These are phyloP conservation scores for Chernovozyma sophiae-reginae DNA, from an alignment of 1,139 yeast genomes.

Conservation along the genomic window DNA sequence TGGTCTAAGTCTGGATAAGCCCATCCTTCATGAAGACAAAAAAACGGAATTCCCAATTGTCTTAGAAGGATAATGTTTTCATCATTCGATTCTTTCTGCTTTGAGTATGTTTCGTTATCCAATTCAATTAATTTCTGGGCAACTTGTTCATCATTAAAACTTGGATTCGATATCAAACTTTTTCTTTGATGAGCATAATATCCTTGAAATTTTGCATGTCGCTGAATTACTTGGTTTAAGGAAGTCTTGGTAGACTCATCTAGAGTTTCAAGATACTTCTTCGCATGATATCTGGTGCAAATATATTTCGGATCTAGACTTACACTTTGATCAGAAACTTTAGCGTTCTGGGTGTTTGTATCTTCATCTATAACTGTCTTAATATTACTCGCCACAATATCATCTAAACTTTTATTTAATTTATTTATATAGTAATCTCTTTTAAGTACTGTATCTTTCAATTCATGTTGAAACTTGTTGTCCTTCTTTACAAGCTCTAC, in stretches of 20 bases:
- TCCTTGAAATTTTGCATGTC: slow-evolving; percentile 17
- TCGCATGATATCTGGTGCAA: slow-evolving; percentile 20
- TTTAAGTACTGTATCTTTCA: slow-evolving; percentile 15
- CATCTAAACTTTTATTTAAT: slow-evolving; percentile 16
- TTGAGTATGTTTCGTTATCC: slow-evolving; percentile 15
- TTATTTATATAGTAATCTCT: slow-evolving; percentile 17
- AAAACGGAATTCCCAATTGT: slow-evolving; percentile 23
- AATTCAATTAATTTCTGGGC: slow-evolving; percentile 12
- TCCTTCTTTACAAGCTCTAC: slow-evolving; percentile 7
- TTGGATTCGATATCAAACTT: slow-evolving; percentile 9
- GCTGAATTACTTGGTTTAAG: slow-evolving; percentile 9
- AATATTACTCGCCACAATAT: slow-evolving; percentile 1
- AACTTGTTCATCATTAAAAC: slow-evolving; percentile 7
- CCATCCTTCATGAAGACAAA: slow-evolving; percentile 16
- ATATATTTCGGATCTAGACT: slow-evolving; percentile 16
- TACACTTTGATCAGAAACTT: background rate
- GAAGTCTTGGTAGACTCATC: slow-evolving; percentile 4
- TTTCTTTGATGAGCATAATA: slow-evolving; percentile 14
- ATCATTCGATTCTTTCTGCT: slow-evolving; percentile 24
- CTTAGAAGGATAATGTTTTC: slow-evolving; percentile 15
- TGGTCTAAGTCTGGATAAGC: slow-evolving; percentile 20
- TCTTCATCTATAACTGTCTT: background rate
- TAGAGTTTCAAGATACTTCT: slow-evolving; percentile 12
- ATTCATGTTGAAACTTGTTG: slow-evolving; percentile 9
- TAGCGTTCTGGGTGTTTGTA: background rate